A percentile compares a stretch with the other conserved stretches of the same genome.
Evolutionary conservation across 148 eudicot species (phyloP).

Genomic region (Suaeda aralocaspica): DNA sequence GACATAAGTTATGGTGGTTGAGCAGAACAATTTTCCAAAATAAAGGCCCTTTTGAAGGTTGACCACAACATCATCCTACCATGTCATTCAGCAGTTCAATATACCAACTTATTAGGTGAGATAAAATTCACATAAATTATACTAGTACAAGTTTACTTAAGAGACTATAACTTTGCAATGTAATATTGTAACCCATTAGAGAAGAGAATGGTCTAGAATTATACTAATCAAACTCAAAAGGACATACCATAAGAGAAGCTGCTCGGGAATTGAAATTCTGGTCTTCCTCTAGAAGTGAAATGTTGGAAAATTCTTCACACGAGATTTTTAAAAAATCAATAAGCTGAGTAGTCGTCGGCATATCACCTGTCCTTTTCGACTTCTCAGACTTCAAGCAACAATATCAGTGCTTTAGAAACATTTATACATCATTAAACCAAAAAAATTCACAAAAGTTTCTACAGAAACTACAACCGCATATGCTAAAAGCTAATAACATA

Average conservation of each 20-base stretch:
- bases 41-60: background rate
- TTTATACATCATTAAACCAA: background rate
- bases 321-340: slow-evolving; percentile 59
- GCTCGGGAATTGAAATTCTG: slow-evolving; percentile 81
- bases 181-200: background rate
- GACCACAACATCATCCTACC: background rate
- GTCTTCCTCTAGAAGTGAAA: slow-evolving; percentile 77
- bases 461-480: background rate
- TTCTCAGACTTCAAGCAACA: slow-evolving; percentile 66
- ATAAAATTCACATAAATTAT: background rate
- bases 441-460: background rate
- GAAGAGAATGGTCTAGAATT: background rate
- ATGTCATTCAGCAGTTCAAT: background rate
- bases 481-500: background rate
- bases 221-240: slow-evolving; percentile 10
- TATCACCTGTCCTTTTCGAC: slow-evolving; percentile 72
- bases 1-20: background rate
- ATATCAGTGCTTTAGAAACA: background rate
- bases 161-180: background rate
- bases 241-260: slow-evolving; percentile 40
- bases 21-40: background rate
- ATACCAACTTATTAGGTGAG: background rate
- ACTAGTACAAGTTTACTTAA: background rate
- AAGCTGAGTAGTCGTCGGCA: slow-evolving; percentile 53
- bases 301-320: slow-evolving; percentile 38